A percentile compares a stretch with the other conserved stretches of the same genome.
phyloP scores from a whole-genome alignment of 768 basidiomycete genomes.

The Boletus sp. region DNA sequence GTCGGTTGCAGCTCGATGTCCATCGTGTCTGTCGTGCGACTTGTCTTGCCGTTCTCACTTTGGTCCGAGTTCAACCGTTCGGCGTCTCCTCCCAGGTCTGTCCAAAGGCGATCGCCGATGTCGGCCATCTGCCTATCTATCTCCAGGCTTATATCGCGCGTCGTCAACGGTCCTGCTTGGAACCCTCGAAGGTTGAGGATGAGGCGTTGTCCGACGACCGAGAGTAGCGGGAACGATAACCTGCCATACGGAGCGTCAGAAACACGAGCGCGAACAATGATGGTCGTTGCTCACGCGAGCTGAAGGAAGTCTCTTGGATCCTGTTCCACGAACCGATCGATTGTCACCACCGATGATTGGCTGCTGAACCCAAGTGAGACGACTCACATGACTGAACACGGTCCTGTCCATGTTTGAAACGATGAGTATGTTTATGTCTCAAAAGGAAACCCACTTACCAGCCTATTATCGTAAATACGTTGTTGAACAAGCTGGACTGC shows the following conservation, averaged over 20 bases:
- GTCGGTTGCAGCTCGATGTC: no score
- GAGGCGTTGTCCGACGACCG: conserved; percentile 17
- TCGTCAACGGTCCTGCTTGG: background rate
- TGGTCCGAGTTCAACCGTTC: no score
- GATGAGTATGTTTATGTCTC: background rate
- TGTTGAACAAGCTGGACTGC: conserved; percentile 7
- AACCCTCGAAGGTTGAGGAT: conserved; percentile 18
- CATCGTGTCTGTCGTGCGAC: no score
- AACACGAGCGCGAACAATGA: background rate
- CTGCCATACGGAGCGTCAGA: conserved; percentile 1
- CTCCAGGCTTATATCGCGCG: conserved; percentile 13
- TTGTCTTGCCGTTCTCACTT: no score
- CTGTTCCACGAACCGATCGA: conserved; percentile 2
- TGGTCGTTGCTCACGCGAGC: background rate
- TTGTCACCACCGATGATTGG: no score
- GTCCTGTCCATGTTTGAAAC: conserved; percentile 6
- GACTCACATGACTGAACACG: background rate
- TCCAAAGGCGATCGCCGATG: background rate
- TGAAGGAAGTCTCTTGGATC: conserved; percentile 9
- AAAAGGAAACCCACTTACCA: conserved; percentile 5
- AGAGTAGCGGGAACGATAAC: conserved; percentile 13
- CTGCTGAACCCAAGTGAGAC: background rate
- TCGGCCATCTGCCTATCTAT: conserved; percentile 17
- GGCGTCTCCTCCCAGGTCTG: no score
- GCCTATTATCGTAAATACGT: conserved; percentile 3